Base-by-base conservation (phyloP, 345 rosid genomes). In the Arabidopsis suecica region DNA sequence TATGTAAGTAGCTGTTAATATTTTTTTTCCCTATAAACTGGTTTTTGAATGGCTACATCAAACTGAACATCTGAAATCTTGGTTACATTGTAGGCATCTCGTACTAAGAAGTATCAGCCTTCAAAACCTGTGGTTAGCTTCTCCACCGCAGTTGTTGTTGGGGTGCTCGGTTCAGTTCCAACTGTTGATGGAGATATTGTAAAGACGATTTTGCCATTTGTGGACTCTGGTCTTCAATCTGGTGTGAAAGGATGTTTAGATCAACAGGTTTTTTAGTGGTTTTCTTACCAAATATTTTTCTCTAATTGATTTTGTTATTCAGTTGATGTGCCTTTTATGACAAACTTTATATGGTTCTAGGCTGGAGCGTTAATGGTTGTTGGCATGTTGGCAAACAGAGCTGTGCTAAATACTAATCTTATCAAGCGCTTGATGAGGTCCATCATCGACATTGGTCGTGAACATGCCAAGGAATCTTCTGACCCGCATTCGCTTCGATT, bases 341-440 rank as follows among this genome's bases (percentile, higher is more conserved):
- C 28, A 20, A 16, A 16, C 40, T 9, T 38, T n/a, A 20, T 40
- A 28, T 79, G 71, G 63, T 18, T 83, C 64, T 77, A 95, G 99
- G 98, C 99, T 55, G 88, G 96, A 84, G 86, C 94, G 54, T 82
- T 95, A 76, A 95, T 95, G 96, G 84, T 89, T 84, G 87, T 87
- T 63, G 85, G 94, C 60, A 75, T 89, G 63, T 82, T 95, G 68
- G 90, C 94, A 50, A 85, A 78, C 79, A 90, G 88, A 86, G 89
- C 85, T 73, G 70, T 81, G 1, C 68, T 95, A 64, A 83, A 87
- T 71, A 83, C 88, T 47, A 88, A 92, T 76, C 93, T 92, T 71
- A 84, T 88, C 45, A 92, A 87, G 47, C 88, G 86, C 71, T 78
- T 89, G 81, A 82, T 92, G 77, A 89, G 91, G 59, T 82, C 89